A percentile compares a stretch with the other conserved stretches of the same genome.
phyloP scores from a whole-genome alignment of 2,329 filamentous ascomycete genomes.

The Fusarium piperis region DNA sequence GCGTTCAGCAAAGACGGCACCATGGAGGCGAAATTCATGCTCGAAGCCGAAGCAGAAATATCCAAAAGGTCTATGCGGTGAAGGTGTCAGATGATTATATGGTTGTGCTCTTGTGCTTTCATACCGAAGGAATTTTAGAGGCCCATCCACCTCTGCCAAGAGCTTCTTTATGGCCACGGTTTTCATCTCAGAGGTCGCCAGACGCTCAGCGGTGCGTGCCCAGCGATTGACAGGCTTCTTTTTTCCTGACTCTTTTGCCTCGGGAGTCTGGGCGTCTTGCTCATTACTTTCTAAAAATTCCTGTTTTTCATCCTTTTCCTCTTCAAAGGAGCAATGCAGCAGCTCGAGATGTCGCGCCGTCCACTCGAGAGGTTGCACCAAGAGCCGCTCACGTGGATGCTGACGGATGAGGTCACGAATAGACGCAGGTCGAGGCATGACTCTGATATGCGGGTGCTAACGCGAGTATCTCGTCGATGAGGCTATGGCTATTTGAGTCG shows the following conservation, averaged over 20 bases:
- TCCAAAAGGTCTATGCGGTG: slow-evolving; percentile 29
- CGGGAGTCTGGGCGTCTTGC: neutral
- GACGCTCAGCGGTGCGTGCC: slow-evolving; percentile 25
- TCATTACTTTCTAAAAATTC: neutral
- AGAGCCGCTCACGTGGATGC: slow-evolving; percentile 38
- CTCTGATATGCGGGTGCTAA: neutral
- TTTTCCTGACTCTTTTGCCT: neutral
- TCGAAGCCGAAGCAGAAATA: slow-evolving; percentile 36
- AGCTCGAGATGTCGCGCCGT: slow-evolving; percentile 31
- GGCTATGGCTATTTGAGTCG: neutral
- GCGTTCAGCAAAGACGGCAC: slow-evolving; percentile 28
- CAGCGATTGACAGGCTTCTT: slow-evolving; percentile 17
- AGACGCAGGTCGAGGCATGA: slow-evolving; percentile 7
- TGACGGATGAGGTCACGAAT: slow-evolving; percentile 35
- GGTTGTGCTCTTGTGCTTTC: neutral
- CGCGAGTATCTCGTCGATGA: neutral
- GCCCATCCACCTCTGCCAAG: slow-evolving; percentile 29
- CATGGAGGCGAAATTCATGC: slow-evolving; percentile 36
- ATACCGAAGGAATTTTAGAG: slow-evolving; percentile 34
- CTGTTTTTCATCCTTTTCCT: rapidly evolving
- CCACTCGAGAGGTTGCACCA: slow-evolving; percentile 40
- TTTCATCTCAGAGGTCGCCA: slow-evolving; percentile 36
- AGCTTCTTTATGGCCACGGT: slow-evolving; percentile 33
- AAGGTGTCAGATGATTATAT: rapidly evolving
- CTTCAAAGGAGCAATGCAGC: slow-evolving; percentile 23